Evolutionary conservation across 2,329 filamentous ascomycete genomes (phyloP).

Genomic region (Ophiostoma montium): DNA sequence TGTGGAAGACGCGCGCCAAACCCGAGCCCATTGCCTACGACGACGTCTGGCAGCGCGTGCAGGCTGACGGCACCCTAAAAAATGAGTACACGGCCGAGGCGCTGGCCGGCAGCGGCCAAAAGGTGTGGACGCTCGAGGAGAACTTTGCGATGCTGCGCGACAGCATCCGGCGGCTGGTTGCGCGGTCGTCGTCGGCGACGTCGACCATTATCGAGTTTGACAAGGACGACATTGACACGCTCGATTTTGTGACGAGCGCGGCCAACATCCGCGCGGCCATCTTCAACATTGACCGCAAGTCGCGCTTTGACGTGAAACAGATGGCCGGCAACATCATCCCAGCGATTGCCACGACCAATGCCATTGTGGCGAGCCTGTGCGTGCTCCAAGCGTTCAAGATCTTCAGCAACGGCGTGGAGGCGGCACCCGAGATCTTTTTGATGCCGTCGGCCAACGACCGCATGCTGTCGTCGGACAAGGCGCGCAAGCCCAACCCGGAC

Average conservation of each 20-base stretch:
- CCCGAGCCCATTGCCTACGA: conserved; percentile 63
- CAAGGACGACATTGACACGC: conserved; percentile 89
- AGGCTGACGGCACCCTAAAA: conserved; percentile 31
- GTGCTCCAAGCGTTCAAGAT: conserved; percentile 90
- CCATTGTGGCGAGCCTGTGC: conserved; percentile 84
- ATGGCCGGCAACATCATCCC: conserved; percentile 99
- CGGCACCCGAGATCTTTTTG: conserved; percentile 51
- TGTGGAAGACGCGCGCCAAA: conserved; percentile 77
- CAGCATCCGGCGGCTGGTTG: conserved; percentile 64
- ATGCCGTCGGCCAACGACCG: conserved; percentile 49
- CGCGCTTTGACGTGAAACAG: conserved; percentile 94
- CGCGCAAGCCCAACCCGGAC: conserved; percentile 55
- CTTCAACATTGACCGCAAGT: conserved; percentile 81
- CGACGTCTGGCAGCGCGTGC: conserved; percentile 27
- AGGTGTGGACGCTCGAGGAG: conserved; percentile 66
- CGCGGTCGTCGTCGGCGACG: conserved; percentile 37
- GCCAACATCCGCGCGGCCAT: conserved; percentile 79
- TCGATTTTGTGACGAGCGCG: conserved; percentile 85
- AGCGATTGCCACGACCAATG: conserved; percentile 94
- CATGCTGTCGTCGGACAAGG: conserved; percentile 42
- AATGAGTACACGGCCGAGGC: conserved; percentile 15
- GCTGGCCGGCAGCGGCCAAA: conserved; percentile 53
- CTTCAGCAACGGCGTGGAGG: conserved; percentile 34
- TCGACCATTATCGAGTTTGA: conserved; percentile 75
- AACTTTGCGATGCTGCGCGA: conserved; percentile 78